Conservation (phyloP, 257 asterid genomes). For the Solanum lignicaule region DNA sequence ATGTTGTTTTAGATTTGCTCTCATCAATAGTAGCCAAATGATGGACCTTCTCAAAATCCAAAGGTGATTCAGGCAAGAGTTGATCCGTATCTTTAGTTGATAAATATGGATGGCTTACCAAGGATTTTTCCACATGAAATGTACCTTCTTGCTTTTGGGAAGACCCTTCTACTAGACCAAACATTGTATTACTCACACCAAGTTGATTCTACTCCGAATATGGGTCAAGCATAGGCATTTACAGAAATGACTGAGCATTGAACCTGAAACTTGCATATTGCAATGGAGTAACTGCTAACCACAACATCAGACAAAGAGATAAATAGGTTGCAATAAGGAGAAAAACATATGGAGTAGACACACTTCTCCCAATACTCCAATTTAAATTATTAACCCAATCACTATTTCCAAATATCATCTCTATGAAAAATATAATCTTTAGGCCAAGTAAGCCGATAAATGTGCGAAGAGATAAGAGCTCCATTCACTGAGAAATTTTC, state of each 20-base stretch:
- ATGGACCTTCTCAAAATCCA: slow-evolving; percentile 31
- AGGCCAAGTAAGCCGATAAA: slow-evolving; percentile 62
- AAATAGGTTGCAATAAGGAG: slow-evolving; percentile 47
- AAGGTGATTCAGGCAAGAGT: slow-evolving; percentile 46
- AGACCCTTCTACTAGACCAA: slow-evolving; percentile 28
- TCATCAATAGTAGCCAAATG: slow-evolving; percentile 37
- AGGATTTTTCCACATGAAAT: slow-evolving; percentile 22
- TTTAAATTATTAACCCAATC: slow-evolving; percentile 79
- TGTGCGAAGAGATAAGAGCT: slow-evolving; percentile 43
- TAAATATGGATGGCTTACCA: slow-evolving; percentile 20
- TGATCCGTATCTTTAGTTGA: slow-evolving; percentile 22
- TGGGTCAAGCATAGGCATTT: slow-evolving; percentile 11
- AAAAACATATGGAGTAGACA: slow-evolving; percentile 53
- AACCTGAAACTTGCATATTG: slow-evolving; percentile 56
- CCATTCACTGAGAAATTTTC: slow-evolving; percentile 14
- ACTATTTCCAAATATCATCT: slow-evolving; percentile 75
- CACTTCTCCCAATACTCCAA: slow-evolving; percentile 53
- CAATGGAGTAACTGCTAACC: slow-evolving; percentile 80
- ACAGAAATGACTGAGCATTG: slow-evolving; percentile 27
- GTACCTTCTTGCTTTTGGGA: slow-evolving; percentile 24
- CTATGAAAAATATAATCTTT: slow-evolving; percentile 34
- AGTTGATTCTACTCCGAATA: slow-evolving; percentile 19
- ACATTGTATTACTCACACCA: slow-evolving; percentile 23
- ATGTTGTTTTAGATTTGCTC: slow-evolving; percentile 28
- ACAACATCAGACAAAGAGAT: slow-evolving; percentile 63